phyloP scores from a whole-genome alignment of 2,329 filamentous ascomycete species.

The Cylindrodendrum hubeiense region DNA sequence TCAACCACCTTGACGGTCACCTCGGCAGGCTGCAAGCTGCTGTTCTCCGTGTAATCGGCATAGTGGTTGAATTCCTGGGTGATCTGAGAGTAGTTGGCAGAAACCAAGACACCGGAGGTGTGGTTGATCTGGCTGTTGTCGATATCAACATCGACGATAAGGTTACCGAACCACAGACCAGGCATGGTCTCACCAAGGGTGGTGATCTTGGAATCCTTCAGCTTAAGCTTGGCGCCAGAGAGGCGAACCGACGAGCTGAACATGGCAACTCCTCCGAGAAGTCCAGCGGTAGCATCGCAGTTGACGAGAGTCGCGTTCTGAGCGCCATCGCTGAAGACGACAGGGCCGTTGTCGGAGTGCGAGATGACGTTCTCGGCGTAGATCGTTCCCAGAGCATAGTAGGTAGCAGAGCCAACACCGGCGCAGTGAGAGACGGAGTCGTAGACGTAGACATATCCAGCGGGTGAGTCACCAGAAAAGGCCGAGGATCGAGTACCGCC shows the following conservation, averaged over 20 bases:
- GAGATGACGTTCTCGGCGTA: constrained; percentile 27
- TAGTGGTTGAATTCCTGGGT: constrained; percentile 22
- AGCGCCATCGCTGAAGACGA: constrained; percentile 16
- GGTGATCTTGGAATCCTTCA: constrained; percentile 25
- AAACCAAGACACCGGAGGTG: constrained; percentile 18
- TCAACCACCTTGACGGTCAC: constrained; percentile 18
- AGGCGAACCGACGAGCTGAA: constrained; percentile 15
- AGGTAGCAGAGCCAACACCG: constrained; percentile 21
- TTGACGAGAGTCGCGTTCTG: constrained; percentile 21
- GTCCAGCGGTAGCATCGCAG: constrained; percentile 22
- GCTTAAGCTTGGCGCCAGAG: constrained; percentile 7
- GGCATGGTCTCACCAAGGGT: constrained; percentile 13
- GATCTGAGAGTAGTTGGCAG: constrained; percentile 22
- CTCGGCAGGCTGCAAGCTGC: constrained; percentile 12
- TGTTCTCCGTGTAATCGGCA: constrained; percentile 24
- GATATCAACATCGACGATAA: constrained; percentile 12
- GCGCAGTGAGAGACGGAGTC: constrained; percentile 18
- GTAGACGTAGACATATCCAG: constrained; percentile 19
- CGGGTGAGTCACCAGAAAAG: constrained; percentile 19
- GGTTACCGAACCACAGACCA: constrained; percentile 23
- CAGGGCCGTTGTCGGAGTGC: constrained; percentile 15
- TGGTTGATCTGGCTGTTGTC: constrained; percentile 21
- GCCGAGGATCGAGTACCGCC: constrained; percentile 19
- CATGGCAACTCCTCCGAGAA: constrained; percentile 23
- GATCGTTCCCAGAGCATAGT: constrained; percentile 19